phyloP scores from a whole-genome alignment of 495 filamentous ascomycete species.

The Xylaria grammica region DNA sequence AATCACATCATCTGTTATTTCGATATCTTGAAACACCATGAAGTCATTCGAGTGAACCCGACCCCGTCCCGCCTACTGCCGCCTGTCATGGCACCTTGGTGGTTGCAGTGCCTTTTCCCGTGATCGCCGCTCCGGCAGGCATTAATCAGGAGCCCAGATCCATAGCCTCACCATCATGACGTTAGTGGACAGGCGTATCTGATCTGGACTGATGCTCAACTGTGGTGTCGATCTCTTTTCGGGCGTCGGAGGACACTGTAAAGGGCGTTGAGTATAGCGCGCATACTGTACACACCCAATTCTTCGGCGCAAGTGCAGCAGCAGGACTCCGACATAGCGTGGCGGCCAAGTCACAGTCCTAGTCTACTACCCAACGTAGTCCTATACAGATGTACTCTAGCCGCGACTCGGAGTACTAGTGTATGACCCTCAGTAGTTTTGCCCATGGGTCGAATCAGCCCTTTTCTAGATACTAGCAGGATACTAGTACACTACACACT shows the following conservation, averaged over 20 bases:
- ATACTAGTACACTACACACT: no score
- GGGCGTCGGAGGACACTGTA: no score
- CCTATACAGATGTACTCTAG: not conserved
- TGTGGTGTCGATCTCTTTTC: conserved; percentile 7
- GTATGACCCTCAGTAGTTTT: no score
- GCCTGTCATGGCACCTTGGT: conserved; percentile 11
- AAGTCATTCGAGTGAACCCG: conserved; percentile 14
- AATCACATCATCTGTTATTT: conserved; percentile 12
- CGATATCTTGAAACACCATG: conserved; percentile 20
- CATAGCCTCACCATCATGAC: conserved; percentile 6
- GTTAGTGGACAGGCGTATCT: not conserved
- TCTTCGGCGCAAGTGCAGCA: not conserved
- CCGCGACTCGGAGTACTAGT: no score
- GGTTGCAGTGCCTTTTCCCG: conserved; percentile 2
- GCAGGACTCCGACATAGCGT: conserved; percentile 1
- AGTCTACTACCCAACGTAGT: not conserved
- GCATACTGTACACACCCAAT: conserved; percentile 8
- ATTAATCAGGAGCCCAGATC: conserved; percentile 6
- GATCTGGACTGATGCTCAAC: not conserved
- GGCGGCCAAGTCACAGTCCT: not conserved
- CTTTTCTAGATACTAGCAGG: no score
- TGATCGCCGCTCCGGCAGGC: conserved; percentile 3
- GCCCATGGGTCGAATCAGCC: no score
- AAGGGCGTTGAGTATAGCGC: no score
- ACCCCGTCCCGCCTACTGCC: conserved; percentile 2